Percentiles rank a stretch among this genome's conserved stretches.
Conservation (phyloP, 2,329 filamentous ascomycete genomes). For the Diaporthe sp. region DNA sequence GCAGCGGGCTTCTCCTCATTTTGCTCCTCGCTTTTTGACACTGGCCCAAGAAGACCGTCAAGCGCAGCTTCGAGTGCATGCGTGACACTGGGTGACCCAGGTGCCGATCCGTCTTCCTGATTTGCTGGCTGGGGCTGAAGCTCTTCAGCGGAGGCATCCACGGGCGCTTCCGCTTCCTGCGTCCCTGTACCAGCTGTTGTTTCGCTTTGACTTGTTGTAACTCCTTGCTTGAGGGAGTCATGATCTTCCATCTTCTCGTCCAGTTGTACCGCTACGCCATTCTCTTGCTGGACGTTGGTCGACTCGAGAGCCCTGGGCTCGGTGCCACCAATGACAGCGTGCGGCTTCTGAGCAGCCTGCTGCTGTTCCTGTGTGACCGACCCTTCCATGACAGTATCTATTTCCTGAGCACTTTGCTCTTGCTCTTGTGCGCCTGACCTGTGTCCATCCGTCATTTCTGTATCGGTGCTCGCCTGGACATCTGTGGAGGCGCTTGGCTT, state of each 20-base stretch:
- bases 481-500: slow-evolving; percentile 37
- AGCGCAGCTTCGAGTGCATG: slow-evolving; percentile 46
- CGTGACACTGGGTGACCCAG: slow-evolving; percentile 42
- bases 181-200: neutral
- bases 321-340: neutral
- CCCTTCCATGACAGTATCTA: neutral
- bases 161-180: neutral
- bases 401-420: neutral
- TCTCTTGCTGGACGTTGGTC: neutral
- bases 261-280: neutral
- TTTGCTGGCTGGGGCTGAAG: slow-evolving; percentile 3
- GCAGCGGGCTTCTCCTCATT: neutral
- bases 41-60: slow-evolving; percentile 41
- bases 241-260: slow-evolving; percentile 34
- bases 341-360: neutral
- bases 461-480: slow-evolving; percentile 16
- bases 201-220: neutral
- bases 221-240: neutral
- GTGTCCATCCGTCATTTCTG: slow-evolving; percentile 16
- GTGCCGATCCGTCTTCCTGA: slow-evolving; percentile 3
- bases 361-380: neutral
- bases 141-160: neutral
- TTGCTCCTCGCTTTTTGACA: neutral
- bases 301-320: neutral
- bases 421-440: neutral